phyloP scores from a whole-genome alignment of 2,329 filamentous ascomycete genomes.

The Aureobasidium sp. region DNA sequence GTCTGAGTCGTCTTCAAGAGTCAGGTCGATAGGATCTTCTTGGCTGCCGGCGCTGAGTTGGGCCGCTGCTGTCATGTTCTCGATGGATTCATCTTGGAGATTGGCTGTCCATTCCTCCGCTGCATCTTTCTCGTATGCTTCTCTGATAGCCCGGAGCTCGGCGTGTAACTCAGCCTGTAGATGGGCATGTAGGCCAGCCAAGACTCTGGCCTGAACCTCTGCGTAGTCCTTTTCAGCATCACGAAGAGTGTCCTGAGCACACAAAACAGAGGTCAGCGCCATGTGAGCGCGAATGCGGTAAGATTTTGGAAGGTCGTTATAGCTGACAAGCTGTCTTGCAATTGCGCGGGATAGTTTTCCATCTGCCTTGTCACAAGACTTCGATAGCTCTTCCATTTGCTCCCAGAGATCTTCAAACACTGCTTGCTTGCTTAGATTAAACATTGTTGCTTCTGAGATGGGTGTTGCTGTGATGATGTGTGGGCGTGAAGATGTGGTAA shows the following conservation, averaged over 20 bases:
- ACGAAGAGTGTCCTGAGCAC: not conserved
- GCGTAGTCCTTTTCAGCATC: conserved; percentile 6
- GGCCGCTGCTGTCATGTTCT: not conserved
- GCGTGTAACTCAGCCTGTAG: not conserved
- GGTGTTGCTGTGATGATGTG: not conserved
- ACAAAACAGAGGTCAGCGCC: not conserved
- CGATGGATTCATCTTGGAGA: not conserved
- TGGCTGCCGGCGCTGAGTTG: not conserved
- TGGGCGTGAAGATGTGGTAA: not conserved
- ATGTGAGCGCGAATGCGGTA: not conserved
- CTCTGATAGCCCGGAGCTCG: not conserved
- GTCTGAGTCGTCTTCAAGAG: not conserved
- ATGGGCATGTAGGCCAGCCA: no score
- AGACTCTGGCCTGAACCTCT: conserved; percentile 16
- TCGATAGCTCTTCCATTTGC: not conserved
- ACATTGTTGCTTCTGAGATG: not conserved
- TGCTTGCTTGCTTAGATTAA: not conserved
- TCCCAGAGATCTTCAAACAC: not conserved
- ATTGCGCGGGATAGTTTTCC: not conserved
- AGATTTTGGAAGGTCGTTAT: not conserved
- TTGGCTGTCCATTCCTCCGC: not conserved
- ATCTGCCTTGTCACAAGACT: not conserved
- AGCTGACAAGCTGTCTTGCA: not conserved
- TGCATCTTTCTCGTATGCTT: not conserved
- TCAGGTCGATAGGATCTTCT: not conserved